A percentile compares a stretch with the other conserved stretches of the same genome.
These are phyloP conservation scores for Fusarium pilosicola DNA, from an alignment of 2,329 filamentous ascomycete genomes.

Conservation along the genomic window DNA sequence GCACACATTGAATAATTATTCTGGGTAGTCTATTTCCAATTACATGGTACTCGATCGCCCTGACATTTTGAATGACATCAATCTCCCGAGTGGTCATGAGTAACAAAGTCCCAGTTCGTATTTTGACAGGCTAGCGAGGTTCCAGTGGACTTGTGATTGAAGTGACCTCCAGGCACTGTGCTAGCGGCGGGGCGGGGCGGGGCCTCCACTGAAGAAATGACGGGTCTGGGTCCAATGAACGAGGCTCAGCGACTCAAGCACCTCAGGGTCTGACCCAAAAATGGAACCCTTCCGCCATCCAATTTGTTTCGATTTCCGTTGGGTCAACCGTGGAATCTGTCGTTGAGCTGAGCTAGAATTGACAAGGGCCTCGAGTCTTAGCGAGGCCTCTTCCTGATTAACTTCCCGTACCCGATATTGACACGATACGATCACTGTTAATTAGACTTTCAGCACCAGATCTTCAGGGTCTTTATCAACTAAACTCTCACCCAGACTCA, in stretches of 20 bases:
- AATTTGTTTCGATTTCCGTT: slow-evolving; percentile 30
- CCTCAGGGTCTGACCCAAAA: slow-evolving; percentile 27
- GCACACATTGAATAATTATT: neutral
- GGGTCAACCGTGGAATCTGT: neutral
- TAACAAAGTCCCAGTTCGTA: slow-evolving; percentile 11
- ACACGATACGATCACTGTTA: neutral
- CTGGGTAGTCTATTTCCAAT: neutral
- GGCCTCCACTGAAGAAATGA: neutral
- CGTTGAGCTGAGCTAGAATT: neutral
- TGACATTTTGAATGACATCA: slow-evolving; percentile 31
- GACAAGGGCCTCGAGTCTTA: neutral
- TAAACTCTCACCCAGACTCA: neutral
- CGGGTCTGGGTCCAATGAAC: neutral
- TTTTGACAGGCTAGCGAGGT: slow-evolving; percentile 17
- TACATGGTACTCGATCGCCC: neutral
- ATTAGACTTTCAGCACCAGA: neutral
- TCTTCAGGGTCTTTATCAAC: neutral
- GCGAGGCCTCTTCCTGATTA: neutral
- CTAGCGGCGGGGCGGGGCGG: neutral
- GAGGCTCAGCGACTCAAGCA: neutral
- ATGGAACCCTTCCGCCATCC: slow-evolving; percentile 8
- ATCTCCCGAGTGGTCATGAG: slow-evolving; percentile 16
- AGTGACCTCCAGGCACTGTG: neutral
- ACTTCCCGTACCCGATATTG: neutral
- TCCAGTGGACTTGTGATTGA: neutral